Conservation (phyloP, 2,329 filamentous ascomycete species). For the Reticulascus tulasneorum region DNA sequence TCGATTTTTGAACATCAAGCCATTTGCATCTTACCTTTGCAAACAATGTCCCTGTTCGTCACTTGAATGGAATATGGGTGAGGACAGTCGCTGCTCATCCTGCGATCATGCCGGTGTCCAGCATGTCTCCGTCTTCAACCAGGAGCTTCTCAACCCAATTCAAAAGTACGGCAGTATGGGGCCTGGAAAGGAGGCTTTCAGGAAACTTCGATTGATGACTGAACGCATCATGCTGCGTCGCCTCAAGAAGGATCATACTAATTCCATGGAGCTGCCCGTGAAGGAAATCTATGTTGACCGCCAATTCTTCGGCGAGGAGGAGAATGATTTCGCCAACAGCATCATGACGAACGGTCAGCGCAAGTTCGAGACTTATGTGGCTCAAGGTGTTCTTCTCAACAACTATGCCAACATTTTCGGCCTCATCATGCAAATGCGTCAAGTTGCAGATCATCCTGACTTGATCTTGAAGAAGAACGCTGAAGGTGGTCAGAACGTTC, state of each 20-base stretch:
- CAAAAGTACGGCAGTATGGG: constrained; percentile 57
- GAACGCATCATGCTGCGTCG: constrained; percentile 94
- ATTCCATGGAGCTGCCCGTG: constrained; percentile 92
- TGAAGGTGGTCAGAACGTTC: constrained; percentile 81
- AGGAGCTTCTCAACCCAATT: constrained; percentile 87
- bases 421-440: constrained; percentile 98
- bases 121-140: constrained; percentile 70
- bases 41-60: constrained; percentile 77
- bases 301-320: constrained; percentile 94
- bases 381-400: constrained; percentile 88
- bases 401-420: constrained; percentile 99
- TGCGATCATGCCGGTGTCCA: constrained; percentile 50
- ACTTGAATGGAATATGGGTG: constrained; percentile 78
- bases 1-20: constrained; percentile 82
- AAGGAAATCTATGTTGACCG: constrained; percentile 91
- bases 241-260: constrained; percentile 87
- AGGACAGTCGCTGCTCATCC: constrained; percentile 63
- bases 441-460: constrained; percentile 95
- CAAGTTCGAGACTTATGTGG: constrained; percentile 93
- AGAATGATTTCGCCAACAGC: constrained; percentile 90
- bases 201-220: constrained; percentile 82
- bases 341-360: constrained; percentile 91
- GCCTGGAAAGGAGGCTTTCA: constrained; percentile 66
- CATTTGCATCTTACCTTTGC: constrained; percentile 93
- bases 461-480: constrained; percentile 84